Conservation (phyloP, 257 asterid species). For the Rubia yunnanensis region DNA sequence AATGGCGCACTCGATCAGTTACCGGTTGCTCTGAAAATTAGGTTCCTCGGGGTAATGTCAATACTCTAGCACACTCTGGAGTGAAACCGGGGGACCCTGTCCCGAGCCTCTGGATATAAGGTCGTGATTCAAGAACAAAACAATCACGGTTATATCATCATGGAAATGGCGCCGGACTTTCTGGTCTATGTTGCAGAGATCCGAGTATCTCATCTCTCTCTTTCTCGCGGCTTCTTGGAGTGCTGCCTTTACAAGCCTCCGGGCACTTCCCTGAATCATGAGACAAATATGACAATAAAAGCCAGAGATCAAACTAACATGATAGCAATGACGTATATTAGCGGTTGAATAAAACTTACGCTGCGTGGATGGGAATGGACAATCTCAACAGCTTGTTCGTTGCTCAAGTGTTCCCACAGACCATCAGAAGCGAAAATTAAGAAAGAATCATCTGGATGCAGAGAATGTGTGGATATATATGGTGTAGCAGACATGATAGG, state of each 20-base stretch:
- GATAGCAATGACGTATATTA: too few species aligned
- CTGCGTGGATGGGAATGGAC: slow-evolving; percentile 25
- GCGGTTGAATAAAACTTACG: too few species aligned
- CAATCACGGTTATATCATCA: slow-evolving; percentile 32
- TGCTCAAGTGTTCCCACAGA: slow-evolving; percentile 36
- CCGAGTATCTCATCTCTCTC: slow-evolving; percentile 32
- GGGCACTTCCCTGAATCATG: slow-evolving; percentile 27
- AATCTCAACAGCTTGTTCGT: slow-evolving; percentile 29
- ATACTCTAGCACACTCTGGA: slow-evolving; percentile 25
- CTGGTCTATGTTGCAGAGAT: slow-evolving; percentile 24
- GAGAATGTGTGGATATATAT: slow-evolving; percentile 23
- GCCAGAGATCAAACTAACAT: background rate
- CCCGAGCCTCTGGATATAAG: slow-evolving; percentile 21
- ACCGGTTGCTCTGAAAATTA: slow-evolving; percentile 3
- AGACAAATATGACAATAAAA: slow-evolving; percentile 9
- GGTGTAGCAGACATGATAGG: slow-evolving; percentile 31
- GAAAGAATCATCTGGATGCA: slow-evolving; percentile 31
- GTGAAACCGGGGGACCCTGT: slow-evolving; percentile 24
- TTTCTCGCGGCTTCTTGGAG: slow-evolving; percentile 35
- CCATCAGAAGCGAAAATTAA: slow-evolving; percentile 37
- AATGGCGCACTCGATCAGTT: background rate
- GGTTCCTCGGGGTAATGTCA: slow-evolving; percentile 6
- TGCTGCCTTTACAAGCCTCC: slow-evolving; percentile 34
- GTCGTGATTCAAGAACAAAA: slow-evolving; percentile 28
- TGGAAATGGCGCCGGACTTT: slow-evolving; percentile 35